Evolutionary conservation across 2,329 filamentous ascomycete genomes (phyloP), one percentile per base, ranked within the genome.

Genomic region (Neofusicoccum umdonicola): DNA sequence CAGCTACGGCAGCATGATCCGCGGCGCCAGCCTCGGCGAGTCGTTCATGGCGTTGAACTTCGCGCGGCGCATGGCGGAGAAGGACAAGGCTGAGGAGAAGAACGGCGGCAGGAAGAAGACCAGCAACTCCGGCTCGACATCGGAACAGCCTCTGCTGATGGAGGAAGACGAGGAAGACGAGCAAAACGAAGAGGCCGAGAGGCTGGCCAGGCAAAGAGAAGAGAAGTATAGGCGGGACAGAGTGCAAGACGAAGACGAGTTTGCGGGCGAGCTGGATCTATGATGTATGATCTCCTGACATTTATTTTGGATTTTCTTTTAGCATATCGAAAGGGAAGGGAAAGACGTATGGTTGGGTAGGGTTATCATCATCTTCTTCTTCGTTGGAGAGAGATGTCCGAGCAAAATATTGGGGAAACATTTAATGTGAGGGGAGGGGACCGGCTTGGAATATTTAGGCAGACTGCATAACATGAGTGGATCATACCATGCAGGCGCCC

Each of bases 1-100:
- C 22, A 52, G 54, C n/a, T 61, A 61, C 27, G 63, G 56, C 17
- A 60, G 47, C 8, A 35, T 35, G 19, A 13, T 65, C 22, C 54
- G 47, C 19, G 44, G 47, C n/a, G 39, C 63, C 7, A 65, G 63
- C 27, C 47, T 65, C 5, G 63, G 63, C 13, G 63, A 65, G 17
- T 54, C 47, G 27, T 65, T 54, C 17, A 65, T 65, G 63, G 63
- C 63, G 45, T 39, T 65, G 19, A 60, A 65, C n/a, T 65, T 65
- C n/a, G 54, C 54, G 35, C 45, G 63, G 15, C 54, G 63, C 13
- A 65, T 65, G 63, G 47, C 47, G 45, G 52, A 65, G 39, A 60
- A 52, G 19, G 51, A 57, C 8, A 60, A 50, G 34, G 45, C 51
- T 3, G n/a, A 60, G 31, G 31, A 50, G 2, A 31, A 41, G 15